Conservation (phyloP, 495 filamentous ascomycete species). For the Aspergillus coremiiformis region DNA sequence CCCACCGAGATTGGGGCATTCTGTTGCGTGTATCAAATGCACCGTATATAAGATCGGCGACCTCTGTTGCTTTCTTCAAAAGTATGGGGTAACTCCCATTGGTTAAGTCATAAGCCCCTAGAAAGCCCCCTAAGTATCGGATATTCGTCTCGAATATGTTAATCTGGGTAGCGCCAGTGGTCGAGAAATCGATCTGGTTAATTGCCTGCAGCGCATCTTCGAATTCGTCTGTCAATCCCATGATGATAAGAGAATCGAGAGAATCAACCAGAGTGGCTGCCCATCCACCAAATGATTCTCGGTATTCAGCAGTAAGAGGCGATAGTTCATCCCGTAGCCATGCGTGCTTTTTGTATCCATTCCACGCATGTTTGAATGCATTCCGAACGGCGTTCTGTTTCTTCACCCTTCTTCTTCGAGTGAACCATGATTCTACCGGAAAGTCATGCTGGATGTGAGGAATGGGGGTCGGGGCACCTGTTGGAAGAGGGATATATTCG, state of each 20-base stretch:
- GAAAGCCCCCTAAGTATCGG: slow-evolving; percentile 74
- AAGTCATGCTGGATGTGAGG: slow-evolving; percentile 49
- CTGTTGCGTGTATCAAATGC: slow-evolving; percentile 94
- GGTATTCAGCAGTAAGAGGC: slow-evolving; percentile 51
- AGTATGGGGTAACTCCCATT: slow-evolving; percentile 57
- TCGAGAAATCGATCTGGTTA: slow-evolving; percentile 48
- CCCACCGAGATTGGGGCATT: slow-evolving; percentile 67
- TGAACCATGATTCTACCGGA: slow-evolving; percentile 31
- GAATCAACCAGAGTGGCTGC: slow-evolving; percentile 53
- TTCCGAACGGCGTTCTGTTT: slow-evolving; percentile 54
- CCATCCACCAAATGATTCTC: slow-evolving; percentile 55
- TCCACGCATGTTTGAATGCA: slow-evolving; percentile 66
- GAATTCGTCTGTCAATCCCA: slow-evolving; percentile 54
- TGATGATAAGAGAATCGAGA: slow-evolving; percentile 57
- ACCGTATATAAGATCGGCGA: slow-evolving; percentile 81
- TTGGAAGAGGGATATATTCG: slow-evolving; percentile 43
- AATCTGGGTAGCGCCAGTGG: slow-evolving; percentile 44
- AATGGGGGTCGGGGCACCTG: slow-evolving; percentile 31
- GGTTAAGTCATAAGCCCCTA: slow-evolving; percentile 78
- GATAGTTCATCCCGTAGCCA: slow-evolving; percentile 74
- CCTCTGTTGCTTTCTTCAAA: slow-evolving; percentile 75
- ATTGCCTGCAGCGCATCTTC: slow-evolving; percentile 49
- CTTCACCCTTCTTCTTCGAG: slow-evolving; percentile 32
- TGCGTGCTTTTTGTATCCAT: slow-evolving; percentile 65
- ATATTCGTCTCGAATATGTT: slow-evolving; percentile 87